Conservation (phyloP, 495 filamentous ascomycete genomes). For the Cryomyces minteri region DNA sequence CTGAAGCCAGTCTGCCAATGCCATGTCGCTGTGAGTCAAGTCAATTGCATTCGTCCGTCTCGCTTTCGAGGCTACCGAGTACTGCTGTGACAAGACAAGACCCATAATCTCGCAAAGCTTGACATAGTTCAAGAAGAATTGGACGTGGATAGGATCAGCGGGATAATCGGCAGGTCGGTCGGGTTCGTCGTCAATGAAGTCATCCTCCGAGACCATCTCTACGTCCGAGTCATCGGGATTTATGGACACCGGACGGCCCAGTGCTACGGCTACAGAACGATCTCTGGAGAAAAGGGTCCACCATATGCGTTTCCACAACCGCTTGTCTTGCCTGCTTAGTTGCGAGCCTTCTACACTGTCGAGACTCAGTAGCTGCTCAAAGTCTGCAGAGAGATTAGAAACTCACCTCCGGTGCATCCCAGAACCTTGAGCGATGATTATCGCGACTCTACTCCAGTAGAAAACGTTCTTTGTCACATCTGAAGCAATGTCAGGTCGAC, state of each 20-base stretch:
- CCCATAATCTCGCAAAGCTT: constrained; percentile 99
- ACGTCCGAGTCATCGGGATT: constrained; percentile 97
- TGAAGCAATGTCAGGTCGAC: constrained; percentile 18
- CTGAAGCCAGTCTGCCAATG: constrained; percentile 92
- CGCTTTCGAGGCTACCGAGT: constrained; percentile 85
- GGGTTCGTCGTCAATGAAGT: constrained; percentile 78
- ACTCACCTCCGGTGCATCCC: constrained; percentile 82
- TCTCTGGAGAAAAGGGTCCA: constrained; percentile 78
- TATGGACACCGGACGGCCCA: constrained; percentile 72
- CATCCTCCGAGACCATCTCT: constrained; percentile 89
- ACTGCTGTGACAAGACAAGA: constrained; percentile 87
- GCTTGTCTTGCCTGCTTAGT: constrained; percentile 74
- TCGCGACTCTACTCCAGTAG: constrained; percentile 95
- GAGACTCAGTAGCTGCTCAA: not conserved
- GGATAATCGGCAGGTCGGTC: constrained; percentile 58
- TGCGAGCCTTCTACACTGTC: constrained; percentile 79
- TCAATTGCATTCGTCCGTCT: constrained; percentile 85
- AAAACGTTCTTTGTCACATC: constrained; percentile 99
- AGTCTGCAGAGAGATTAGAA: not conserved
- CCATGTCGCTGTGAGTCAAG: constrained; percentile 93
- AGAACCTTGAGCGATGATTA: constrained; percentile 89
- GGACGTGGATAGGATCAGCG: constrained; percentile 78
- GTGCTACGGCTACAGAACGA: constrained; percentile 67
- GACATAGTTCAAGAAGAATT: constrained; percentile 97
- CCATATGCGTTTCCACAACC: constrained; percentile 94